These are phyloP conservation scores for Rhododendron griersonianum DNA, from an alignment of 148 eudicot genomes.

Conservation along the genomic window DNA sequence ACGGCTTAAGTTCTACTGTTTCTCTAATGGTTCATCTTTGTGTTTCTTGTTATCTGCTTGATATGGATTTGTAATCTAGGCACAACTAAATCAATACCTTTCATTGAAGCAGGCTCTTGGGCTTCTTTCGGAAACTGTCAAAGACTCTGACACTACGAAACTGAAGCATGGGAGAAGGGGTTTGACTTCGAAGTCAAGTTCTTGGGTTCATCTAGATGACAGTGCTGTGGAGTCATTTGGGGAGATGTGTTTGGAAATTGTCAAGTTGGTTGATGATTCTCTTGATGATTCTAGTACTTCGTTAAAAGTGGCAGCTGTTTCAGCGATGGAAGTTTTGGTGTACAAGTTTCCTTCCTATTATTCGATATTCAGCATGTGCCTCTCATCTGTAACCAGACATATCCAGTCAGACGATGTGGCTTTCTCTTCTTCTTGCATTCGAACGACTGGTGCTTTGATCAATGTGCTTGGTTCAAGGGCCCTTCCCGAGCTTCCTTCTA, in stretches of 20 bases:
- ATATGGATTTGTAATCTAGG: not conserved
- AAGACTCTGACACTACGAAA: constrained; percentile 30
- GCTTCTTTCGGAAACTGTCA: constrained; percentile 63
- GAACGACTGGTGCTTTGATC: constrained; percentile 65
- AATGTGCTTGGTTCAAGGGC: constrained; percentile 74
- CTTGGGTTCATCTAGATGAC: constrained; percentile 61
- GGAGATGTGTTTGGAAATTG: constrained; percentile 52
- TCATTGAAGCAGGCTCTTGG: constrained; percentile 58
- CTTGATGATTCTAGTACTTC: constrained; percentile 31
- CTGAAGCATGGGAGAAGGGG: constrained; percentile 39
- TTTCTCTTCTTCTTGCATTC: constrained; percentile 60
- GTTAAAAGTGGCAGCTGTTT: constrained; percentile 57
- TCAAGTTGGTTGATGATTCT: constrained; percentile 54
- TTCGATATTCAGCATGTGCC: constrained; percentile 54
- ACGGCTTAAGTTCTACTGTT: not conserved
- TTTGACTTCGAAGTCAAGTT: constrained; percentile 25
- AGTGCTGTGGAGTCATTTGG: constrained; percentile 48
- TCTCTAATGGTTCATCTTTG: not conserved
- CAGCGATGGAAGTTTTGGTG: constrained; percentile 69
- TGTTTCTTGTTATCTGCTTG: not conserved
- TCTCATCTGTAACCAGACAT: constrained; percentile 48
- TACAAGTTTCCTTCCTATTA: constrained; percentile 54
- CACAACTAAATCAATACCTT: not conserved
- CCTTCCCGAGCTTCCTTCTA: constrained; percentile 74
- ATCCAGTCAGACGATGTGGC: constrained; percentile 51